Evolutionary conservation across 768 basidiomycete species (phyloP).

Genomic region (Mycena floridula): DNA sequence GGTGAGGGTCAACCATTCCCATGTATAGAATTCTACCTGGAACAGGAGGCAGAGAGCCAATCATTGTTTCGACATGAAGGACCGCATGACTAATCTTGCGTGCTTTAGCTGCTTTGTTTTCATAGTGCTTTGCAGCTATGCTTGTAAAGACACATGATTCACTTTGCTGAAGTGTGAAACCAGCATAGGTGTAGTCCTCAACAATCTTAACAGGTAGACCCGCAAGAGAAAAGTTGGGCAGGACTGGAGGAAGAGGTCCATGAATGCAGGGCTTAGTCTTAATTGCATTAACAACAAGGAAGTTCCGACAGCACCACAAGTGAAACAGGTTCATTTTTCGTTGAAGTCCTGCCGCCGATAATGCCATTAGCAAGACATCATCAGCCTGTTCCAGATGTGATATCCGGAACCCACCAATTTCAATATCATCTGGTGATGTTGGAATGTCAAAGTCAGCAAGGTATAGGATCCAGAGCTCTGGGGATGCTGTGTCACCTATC

Average conservation of each 20-base stretch:
- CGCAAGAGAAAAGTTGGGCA: neutral
- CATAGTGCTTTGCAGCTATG: constrained; percentile 8
- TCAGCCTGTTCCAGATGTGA: constrained; percentile 20
- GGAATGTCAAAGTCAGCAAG: constrained; percentile 14
- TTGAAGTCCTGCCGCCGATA: constrained; percentile 11
- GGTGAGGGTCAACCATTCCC: too few species aligned
- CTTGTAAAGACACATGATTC: constrained; percentile 6
- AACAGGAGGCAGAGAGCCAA: constrained; percentile 4
- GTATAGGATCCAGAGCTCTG: constrained; percentile 19
- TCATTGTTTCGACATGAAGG: constrained; percentile 5
- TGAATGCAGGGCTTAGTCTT: neutral
- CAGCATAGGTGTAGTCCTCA: constrained; percentile 2
- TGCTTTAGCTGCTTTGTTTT: constrained; percentile 8
- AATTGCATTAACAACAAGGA: constrained; percentile 16
- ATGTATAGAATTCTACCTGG: constrained; percentile 6
- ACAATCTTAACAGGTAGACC: neutral
- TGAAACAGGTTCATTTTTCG: constrained; percentile 9
- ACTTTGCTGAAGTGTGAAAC: constrained; percentile 2
- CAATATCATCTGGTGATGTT: constrained; percentile 9
- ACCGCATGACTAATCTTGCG: constrained; percentile 2
- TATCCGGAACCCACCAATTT: constrained; percentile 6
- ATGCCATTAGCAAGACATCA: constrained; percentile 16
- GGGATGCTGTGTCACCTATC: constrained; percentile 21
- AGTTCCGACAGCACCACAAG: constrained; percentile 18
- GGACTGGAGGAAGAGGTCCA: neutral